Evolutionary conservation across 352 stramenopile species (phyloP).

Genomic region (Phytophthora kernoviae): DNA sequence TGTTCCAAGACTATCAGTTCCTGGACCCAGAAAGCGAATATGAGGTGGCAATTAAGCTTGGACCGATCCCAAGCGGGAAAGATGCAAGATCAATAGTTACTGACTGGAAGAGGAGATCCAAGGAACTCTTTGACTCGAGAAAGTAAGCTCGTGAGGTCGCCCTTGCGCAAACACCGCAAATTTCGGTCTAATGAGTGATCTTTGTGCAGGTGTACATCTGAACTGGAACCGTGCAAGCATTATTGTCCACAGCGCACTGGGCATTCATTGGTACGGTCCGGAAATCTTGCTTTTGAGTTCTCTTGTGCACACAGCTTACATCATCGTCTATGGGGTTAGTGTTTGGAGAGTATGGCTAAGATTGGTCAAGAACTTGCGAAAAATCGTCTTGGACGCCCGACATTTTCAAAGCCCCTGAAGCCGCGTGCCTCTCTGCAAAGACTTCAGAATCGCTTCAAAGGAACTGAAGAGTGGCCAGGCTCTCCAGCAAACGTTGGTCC

Average conservation of each 20-base stretch:
- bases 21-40: conserved; percentile 75
- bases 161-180: neutral
- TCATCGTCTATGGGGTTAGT: conserved; percentile 39
- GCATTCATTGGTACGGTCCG: conserved; percentile 60
- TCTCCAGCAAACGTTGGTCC: conserved; percentile 38
- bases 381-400: conserved; percentile 55
- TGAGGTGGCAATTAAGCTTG: conserved; percentile 78
- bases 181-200: neutral
- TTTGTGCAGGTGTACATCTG: conserved; percentile 55
- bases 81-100: conserved; percentile 58
- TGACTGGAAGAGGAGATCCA: conserved; percentile 62
- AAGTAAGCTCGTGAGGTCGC: conserved; percentile 29
- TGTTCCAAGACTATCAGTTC: conserved; percentile 90
- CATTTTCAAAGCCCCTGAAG: conserved; percentile 69
- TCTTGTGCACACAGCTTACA: neutral
- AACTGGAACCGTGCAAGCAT: conserved; percentile 46
- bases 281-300: neutral
- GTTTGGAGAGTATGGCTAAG: conserved; percentile 61
- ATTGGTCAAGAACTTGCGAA: conserved; percentile 71
- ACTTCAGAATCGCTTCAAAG: conserved; percentile 67
- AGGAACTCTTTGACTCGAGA: conserved; percentile 56
- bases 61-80: conserved; percentile 44
- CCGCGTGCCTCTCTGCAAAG: conserved; percentile 71
- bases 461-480: conserved; percentile 61
- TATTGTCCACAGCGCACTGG: conserved; percentile 73